Evolutionary conservation across 2,329 filamentous ascomycete species (phyloP).

Genomic region (Neocucurbitaria cava): DNA sequence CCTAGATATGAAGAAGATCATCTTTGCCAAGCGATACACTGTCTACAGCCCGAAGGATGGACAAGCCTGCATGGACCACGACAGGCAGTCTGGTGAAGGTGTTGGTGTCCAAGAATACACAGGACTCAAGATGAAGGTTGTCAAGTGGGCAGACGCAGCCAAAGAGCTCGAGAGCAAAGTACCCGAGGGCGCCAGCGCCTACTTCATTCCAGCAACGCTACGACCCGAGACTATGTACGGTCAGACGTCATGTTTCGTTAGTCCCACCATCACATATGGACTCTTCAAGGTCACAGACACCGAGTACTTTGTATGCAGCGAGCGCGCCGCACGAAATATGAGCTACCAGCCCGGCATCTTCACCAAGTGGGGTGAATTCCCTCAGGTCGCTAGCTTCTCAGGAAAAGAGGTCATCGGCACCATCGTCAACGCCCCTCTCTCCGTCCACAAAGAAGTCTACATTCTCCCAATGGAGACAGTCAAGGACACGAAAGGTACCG

Average conservation of each 20-base stretch:
- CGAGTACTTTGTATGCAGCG: constrained; percentile 84
- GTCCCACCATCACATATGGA: constrained; percentile 87
- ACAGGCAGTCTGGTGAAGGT: constrained; percentile 80
- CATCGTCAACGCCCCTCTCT: constrained; percentile 88
- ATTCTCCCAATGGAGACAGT: constrained; percentile 96
- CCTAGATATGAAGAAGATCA: constrained; percentile 88
- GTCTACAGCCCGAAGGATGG: constrained; percentile 88
- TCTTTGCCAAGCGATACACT: constrained; percentile 91
- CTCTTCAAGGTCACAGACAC: constrained; percentile 73
- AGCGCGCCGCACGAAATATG: constrained; percentile 91
- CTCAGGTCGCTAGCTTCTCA: constrained; percentile 75
- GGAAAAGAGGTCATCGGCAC: constrained; percentile 87
- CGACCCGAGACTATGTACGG: constrained; percentile 99
- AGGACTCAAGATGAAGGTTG: constrained; percentile 86
- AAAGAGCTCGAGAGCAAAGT: constrained; percentile 76
- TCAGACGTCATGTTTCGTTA: constrained; percentile 94
- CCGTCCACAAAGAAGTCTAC: constrained; percentile 77
- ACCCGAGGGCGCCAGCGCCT: constrained; percentile 79
- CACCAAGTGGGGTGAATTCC: constrained; percentile 75
- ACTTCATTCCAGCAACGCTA: constrained; percentile 89
- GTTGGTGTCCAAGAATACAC: constrained; percentile 91
- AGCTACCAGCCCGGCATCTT: constrained; percentile 84
- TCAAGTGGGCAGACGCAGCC: constrained; percentile 84
- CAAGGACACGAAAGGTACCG: constrained; percentile 91
- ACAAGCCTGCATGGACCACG: constrained; percentile 87